Conservation (phyloP, 176 grass and related monocot genomes). For the Cenchrus purpureus region DNA sequence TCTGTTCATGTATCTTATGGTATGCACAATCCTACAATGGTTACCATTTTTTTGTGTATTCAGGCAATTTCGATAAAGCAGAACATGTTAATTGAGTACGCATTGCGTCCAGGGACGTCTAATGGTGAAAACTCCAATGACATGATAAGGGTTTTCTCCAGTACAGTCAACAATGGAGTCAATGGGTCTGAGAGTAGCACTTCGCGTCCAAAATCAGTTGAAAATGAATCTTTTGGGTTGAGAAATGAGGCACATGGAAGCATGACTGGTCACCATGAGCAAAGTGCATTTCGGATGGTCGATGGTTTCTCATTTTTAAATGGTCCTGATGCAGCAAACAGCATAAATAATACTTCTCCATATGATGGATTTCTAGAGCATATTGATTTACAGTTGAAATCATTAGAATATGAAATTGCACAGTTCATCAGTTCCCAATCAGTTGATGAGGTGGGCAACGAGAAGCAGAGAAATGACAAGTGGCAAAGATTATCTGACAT, state of each 20-base stretch:
- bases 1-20: slow-evolving; percentile 14
- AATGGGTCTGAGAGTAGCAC: not conserved
- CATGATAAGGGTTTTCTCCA: slow-evolving; percentile 47
- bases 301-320: slow-evolving; percentile 31
- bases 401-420: slow-evolving; percentile 70
- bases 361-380: slow-evolving; percentile 63
- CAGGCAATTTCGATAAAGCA: slow-evolving; percentile 92
- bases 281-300: slow-evolving; percentile 27
- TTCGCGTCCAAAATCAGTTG: slow-evolving; percentile 17
- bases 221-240: slow-evolving; percentile 19
- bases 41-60: slow-evolving; percentile 1
- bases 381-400: slow-evolving; percentile 63
- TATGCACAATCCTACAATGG: not conserved
- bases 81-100: slow-evolving; percentile 78
- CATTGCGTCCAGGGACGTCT: slow-evolving; percentile 43
- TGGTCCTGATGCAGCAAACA: slow-evolving; percentile 18
- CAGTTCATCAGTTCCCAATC: slow-evolving; percentile 55
- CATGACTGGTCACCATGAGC: not conserved
- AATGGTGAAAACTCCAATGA: slow-evolving; percentile 29
- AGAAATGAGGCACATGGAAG: slow-evolving; percentile 13
- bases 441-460: slow-evolving; percentile 38
- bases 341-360: slow-evolving; percentile 22
- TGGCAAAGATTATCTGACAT: slow-evolving; percentile 61
- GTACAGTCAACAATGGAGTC: slow-evolving; percentile 39
- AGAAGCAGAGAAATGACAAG: slow-evolving; percentile 38